Base-by-base conservation (phyloP, 768 basidiomycete species). In the Lepiota brunneoincarnata region DNA sequence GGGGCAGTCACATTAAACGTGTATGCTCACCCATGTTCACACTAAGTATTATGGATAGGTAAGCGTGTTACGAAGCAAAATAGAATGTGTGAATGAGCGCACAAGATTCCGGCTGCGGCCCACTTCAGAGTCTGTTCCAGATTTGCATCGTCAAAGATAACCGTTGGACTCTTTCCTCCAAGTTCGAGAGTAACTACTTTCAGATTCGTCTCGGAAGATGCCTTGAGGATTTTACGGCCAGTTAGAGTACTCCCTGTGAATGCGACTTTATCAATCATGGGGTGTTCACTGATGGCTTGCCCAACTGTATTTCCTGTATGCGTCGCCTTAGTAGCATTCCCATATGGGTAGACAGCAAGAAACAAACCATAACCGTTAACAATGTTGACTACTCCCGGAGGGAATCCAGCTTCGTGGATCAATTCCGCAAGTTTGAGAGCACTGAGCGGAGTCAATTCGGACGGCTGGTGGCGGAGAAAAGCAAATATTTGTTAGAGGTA, bases 191-290 rank as follows among this genome's bases (percentile, higher is more conserved):
- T 84, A 44, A 87, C 84, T 51, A 78, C 77, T 71, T 93, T 93
- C 63, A 92, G 65, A 65, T 92, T 93, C 26, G 80, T 80, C 66
- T 83, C 76, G 0, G 87, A 76, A 1, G 91, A 79, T 2, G 88
- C 86, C 60, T 87, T 79, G 75, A 88, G 70, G 65, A 92, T 77
- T 60, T 78, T 81, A 38, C 88, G 79, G 3, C 91, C 91, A 31
- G 82, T 80, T 40, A 83, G 70, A 6, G 87, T 88, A 50, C 83
- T 85, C 5, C 90, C 89, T 4, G 91, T 92, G 70, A 92, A 91
- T 0, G 89, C 85, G 26, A 90, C 71, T 69, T 91, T 91, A 49
- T 81, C 75, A 57, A 91, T 85, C 11, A 70, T 69, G 60, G 75
- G 75, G 71, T 91, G 88, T 46, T 77, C 74, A 3, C 79, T 66